These are phyloP conservation scores for Nitzschia palea DNA, from an alignment of 108 stramenopile species.

Conservation along the genomic window DNA sequence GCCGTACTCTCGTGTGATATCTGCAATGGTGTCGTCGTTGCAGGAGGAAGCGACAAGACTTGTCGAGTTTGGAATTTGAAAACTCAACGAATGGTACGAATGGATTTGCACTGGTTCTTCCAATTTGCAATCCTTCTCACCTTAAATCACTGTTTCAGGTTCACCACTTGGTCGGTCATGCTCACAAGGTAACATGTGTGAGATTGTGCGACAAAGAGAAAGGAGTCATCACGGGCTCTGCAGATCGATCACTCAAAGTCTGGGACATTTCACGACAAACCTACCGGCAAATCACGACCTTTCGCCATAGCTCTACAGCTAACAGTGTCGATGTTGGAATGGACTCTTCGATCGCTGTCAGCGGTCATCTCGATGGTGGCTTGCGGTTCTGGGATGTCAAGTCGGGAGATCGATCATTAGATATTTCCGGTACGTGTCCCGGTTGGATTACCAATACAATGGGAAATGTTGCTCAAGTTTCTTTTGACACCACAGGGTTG, in stretches of 20 bases:
- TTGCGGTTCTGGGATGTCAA: constrained; percentile 73
- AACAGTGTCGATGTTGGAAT: constrained; percentile 67
- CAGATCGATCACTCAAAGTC: constrained; percentile 77
- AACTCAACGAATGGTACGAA: constrained; percentile 72
- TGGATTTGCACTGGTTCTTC: background rate
- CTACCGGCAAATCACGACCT: constrained; percentile 69
- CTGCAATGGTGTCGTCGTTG: constrained; percentile 58
- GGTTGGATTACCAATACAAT: background rate
- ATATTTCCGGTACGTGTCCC: constrained; percentile 45
- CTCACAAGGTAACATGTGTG: constrained; percentile 77
- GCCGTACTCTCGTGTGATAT: constrained; percentile 75
- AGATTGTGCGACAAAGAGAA: constrained; percentile 60
- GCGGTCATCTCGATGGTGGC: constrained; percentile 81
- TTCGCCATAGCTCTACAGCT: constrained; percentile 72
- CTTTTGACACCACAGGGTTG: constrained; percentile 28
- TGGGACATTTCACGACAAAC: constrained; percentile 87
- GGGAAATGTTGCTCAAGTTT: too few relatives aligned
- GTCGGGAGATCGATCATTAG: constrained; percentile 55
- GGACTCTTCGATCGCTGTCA: constrained; percentile 42
- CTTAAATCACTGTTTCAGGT: constrained; percentile 30
- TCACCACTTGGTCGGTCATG: constrained; percentile 86
- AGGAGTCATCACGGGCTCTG: constrained; percentile 73
- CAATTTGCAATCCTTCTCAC: background rate
- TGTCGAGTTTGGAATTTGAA: constrained; percentile 80
- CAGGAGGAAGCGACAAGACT: constrained; percentile 79